These are phyloP conservation scores for Botrytis elliptica DNA, from an alignment of 2,329 filamentous ascomycete genomes.

Conservation along the genomic window DNA sequence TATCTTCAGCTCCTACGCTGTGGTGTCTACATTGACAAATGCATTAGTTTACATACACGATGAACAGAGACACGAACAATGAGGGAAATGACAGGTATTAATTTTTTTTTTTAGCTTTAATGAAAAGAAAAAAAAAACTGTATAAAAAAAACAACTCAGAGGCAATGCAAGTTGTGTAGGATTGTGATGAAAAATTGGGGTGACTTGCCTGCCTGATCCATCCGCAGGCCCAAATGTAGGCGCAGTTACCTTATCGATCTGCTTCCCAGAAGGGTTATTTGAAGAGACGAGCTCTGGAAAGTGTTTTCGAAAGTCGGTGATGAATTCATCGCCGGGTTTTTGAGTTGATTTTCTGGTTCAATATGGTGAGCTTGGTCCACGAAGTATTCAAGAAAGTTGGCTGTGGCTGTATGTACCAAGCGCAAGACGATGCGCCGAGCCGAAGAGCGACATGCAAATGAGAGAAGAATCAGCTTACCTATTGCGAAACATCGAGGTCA, in stretches of 20 bases:
- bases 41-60: not conserved
- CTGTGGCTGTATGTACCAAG: not conserved
- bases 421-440: conserved; percentile 1
- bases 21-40: conserved; percentile 30
- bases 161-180: not conserved
- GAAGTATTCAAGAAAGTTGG: not conserved
- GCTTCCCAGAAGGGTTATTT: conserved; percentile 43
- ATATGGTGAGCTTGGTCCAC: not conserved
- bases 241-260: conserved; percentile 36
- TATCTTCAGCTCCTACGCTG: conserved; percentile 37
- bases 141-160: not conserved
- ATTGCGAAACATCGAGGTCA: conserved; percentile 41
- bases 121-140: not conserved
- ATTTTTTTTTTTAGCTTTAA: not conserved
- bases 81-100: not conserved
- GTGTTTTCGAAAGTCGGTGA: conserved; percentile 78
- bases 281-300: conserved; percentile 71
- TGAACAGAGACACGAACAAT: not conserved
- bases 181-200: not conserved
- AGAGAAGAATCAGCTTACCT: conserved; percentile 33
- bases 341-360: conserved; percentile 61
- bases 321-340: conserved; percentile 82
- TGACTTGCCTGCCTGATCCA: conserved; percentile 33
- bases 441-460: not conserved
- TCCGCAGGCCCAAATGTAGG: conserved; percentile 28